phyloP scores from a whole-genome alignment of 1,139 yeast genomes.

The Fermentozyma sake region DNA sequence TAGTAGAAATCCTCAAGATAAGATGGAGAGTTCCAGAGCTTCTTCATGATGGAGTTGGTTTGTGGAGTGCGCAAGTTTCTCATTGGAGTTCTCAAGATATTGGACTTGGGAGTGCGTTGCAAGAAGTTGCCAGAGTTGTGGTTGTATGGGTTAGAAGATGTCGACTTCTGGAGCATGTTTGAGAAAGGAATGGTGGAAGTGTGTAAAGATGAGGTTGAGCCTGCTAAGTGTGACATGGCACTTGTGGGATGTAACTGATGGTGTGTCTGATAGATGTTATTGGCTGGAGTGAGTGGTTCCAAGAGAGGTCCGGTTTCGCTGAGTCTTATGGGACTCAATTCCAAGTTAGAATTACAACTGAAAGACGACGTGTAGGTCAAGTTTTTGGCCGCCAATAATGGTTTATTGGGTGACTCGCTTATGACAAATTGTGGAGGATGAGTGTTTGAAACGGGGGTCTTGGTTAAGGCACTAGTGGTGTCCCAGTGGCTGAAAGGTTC shows the following conservation, averaged over 20 bases:
- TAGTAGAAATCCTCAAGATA: conserved; percentile 64
- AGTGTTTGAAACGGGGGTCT: conserved; percentile 11
- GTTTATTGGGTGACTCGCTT: conserved; percentile 37
- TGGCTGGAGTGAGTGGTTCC: conserved; percentile 53
- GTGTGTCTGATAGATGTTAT: conserved; percentile 13
- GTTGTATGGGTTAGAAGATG: background rate
- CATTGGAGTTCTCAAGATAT: conserved; percentile 32
- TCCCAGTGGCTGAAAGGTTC: conserved; percentile 11
- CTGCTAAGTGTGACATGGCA: conserved; percentile 2
- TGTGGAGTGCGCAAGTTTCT: conserved; percentile 39
- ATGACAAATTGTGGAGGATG: conserved; percentile 25
- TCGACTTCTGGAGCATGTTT: conserved; percentile 3
- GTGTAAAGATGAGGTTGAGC: conserved; percentile 10
- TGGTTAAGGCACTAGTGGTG: conserved; percentile 2
- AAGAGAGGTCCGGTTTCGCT: conserved; percentile 60
- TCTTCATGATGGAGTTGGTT: conserved; percentile 41
- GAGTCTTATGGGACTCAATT: conserved; percentile 54
- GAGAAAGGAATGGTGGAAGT: conserved; percentile 1
- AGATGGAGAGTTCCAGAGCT: conserved; percentile 61
- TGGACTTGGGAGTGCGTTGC: conserved; percentile 29
- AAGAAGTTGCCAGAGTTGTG: conserved; percentile 3
- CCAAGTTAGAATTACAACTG: conserved; percentile 61
- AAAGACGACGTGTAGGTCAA: conserved; percentile 54
- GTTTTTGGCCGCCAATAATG: conserved; percentile 40
- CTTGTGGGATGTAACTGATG: too few relatives aligned